These are phyloP conservation scores for Teunomyces tritomae DNA, from an alignment of 805 yeast genomes.

Conservation along the genomic window DNA sequence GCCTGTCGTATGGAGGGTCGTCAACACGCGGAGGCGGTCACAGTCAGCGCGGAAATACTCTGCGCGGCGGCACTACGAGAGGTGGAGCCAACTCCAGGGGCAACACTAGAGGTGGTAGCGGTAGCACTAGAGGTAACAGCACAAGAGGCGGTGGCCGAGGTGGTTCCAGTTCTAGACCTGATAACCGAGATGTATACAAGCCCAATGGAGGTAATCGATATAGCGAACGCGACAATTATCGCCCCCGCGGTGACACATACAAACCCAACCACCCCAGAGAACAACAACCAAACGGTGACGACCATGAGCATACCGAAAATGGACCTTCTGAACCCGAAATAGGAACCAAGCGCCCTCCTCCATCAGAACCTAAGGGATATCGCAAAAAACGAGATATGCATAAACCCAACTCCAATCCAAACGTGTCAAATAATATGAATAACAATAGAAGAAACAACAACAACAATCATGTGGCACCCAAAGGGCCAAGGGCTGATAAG, in stretches of 20 bases:
- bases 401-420: background rate
- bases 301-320: background rate
- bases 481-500: background rate
- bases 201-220: conserved; percentile 18
- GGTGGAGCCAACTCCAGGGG: conserved; percentile 5
- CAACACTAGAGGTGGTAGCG: conserved; percentile 6
- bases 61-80: conserved; percentile 7
- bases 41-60: background rate
- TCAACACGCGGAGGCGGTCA: background rate
- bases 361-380: conserved; percentile 10
- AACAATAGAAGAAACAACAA: background rate
- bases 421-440: background rate
- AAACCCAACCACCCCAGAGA: conserved; percentile 4
- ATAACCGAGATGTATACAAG: conserved; percentile 4
- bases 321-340: background rate
- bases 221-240: conserved; percentile 23
- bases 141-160: background rate
- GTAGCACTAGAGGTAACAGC: background rate
- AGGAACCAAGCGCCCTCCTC: conserved; percentile 9
- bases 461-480: background rate
- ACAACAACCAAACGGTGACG: background rate
- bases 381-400: conserved; percentile 7
- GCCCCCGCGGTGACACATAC: conserved; percentile 12
- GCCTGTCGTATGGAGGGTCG: background rate
- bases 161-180: background rate